Percentiles rank a stretch among this genome's conserved stretches.
phyloP scores from a whole-genome alignment of 257 asterid genomes.

The Nicotiana tomentosiformis region DNA sequence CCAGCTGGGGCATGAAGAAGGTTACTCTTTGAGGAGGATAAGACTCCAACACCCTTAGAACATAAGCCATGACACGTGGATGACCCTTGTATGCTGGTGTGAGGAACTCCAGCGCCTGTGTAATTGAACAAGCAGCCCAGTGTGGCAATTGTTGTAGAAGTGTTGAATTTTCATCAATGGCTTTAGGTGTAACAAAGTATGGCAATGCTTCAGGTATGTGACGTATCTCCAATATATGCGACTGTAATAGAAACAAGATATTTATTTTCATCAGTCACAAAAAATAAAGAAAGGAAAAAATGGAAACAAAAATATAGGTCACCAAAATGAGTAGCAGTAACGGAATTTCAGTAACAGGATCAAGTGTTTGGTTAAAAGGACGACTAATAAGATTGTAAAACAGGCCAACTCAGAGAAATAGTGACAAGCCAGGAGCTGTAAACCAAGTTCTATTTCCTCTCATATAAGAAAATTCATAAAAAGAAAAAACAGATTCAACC shows the following conservation, averaged over 20 bases:
- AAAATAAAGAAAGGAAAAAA: too few relatives aligned
- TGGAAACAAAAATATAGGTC: too few relatives aligned
- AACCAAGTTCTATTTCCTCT: neutral
- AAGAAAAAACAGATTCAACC: neutral
- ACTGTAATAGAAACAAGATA: constrained; percentile 35
- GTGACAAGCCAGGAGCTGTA: neutral
- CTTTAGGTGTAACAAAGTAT: constrained; percentile 90
- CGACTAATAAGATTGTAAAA: constrained; percentile 3
- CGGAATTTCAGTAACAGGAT: neutral
- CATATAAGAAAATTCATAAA: neutral
- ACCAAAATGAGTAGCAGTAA: too few relatives aligned
- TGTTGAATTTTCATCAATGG: constrained; percentile 87
- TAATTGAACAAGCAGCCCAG: constrained; percentile 98
- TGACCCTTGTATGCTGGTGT: constrained; percentile 96
- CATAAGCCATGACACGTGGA: constrained; percentile 99
- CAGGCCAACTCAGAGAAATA: neutral
- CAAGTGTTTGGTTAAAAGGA: neutral
- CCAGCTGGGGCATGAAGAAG: constrained; percentile 99
- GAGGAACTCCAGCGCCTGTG: constrained; percentile 93
- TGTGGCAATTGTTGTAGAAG: constrained; percentile 97
- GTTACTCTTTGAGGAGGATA: constrained; percentile 96
- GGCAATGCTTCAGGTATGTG: constrained; percentile 91
- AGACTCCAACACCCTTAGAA: constrained; percentile 95
- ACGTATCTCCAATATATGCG: constrained; percentile 76
- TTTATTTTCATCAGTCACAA: neutral